These are phyloP conservation scores for Fusarium dlaminii DNA, from an alignment of 2,329 filamentous ascomycete species.

Conservation along the genomic window DNA sequence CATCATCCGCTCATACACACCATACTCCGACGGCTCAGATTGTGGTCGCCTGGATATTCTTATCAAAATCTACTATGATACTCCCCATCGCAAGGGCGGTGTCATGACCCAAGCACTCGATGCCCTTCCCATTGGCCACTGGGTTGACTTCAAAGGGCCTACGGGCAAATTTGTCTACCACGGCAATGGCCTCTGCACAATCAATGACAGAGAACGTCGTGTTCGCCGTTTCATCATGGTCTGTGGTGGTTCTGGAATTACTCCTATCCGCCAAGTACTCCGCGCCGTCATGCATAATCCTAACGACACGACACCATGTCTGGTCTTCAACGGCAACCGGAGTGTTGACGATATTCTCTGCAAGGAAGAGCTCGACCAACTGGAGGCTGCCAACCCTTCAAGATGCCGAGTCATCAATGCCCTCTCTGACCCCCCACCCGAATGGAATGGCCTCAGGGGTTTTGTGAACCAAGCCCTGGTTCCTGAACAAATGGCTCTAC, in stretches of 20 bases:
- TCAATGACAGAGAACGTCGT: constrained; percentile 65
- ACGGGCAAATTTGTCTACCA: constrained; percentile 87
- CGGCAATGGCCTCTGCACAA: constrained; percentile 69
- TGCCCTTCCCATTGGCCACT: constrained; percentile 73
- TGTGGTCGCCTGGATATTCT: constrained; percentile 77
- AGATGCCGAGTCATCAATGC: constrained; percentile 75
- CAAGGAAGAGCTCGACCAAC: constrained; percentile 73
- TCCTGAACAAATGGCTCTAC: constrained; percentile 61
- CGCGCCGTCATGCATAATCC: constrained; percentile 69
- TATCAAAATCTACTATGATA: constrained; percentile 82
- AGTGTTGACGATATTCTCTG: constrained; percentile 85
- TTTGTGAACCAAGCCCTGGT: constrained; percentile 72
- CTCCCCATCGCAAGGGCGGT: constrained; percentile 67
- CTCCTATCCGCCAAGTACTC: constrained; percentile 88
- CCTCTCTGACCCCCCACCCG: constrained; percentile 68
- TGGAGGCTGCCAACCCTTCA: constrained; percentile 62
- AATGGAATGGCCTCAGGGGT: constrained; percentile 75
- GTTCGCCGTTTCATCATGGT: constrained; percentile 84
- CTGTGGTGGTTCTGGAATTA: constrained; percentile 88
- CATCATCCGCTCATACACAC: constrained; percentile 89
- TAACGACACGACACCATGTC: constrained; percentile 72
- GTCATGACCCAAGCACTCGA: constrained; percentile 87
- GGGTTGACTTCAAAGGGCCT: constrained; percentile 87
- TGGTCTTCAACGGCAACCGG: constrained; percentile 83
- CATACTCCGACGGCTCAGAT: constrained; percentile 71